Conservation (phyloP, 768 basidiomycete species). For the Inosperma sp. region DNA sequence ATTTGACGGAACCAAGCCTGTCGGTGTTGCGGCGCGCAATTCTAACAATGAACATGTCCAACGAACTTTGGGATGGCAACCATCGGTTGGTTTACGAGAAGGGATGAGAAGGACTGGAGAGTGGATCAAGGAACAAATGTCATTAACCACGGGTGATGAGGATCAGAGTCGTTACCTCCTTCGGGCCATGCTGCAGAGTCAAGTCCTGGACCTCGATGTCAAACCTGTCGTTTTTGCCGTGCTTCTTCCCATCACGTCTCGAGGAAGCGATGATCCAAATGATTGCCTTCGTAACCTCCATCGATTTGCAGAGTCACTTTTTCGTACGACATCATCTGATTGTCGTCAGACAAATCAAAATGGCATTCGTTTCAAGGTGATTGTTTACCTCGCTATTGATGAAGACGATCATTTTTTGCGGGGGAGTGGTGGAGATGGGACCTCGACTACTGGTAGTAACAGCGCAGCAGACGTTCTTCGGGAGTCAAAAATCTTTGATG, state of each 20-base stretch:
- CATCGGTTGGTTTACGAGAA: constrained; percentile 35
- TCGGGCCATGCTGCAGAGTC: background rate
- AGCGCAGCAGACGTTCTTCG: constrained; percentile 35
- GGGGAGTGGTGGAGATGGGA: background rate
- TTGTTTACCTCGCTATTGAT: constrained; percentile 52
- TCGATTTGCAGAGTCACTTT: constrained; percentile 41
- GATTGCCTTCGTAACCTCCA: constrained; percentile 41
- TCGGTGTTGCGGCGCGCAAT: constrained; percentile 49
- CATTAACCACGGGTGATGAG: background rate
- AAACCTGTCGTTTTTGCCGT: constrained; percentile 39
- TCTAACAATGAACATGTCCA: constrained; percentile 43
- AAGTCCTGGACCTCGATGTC: no score
- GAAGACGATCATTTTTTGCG: constrained; percentile 42
- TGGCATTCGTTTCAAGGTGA: constrained; percentile 31
- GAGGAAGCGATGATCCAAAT: constrained; percentile 30
- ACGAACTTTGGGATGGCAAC: constrained; percentile 38
- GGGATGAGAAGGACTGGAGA: constrained; percentile 43
- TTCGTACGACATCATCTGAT: constrained; percentile 45
- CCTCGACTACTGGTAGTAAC: constrained; percentile 24
- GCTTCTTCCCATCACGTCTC: constrained; percentile 56
- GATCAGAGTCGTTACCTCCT: background rate
- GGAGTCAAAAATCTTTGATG: constrained; percentile 33
- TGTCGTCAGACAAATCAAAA: constrained; percentile 28
- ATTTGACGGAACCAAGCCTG: constrained; percentile 28
- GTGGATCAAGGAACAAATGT: constrained; percentile 46